phyloP scores from a whole-genome alignment of 257 asterid genomes.

The Oldenlandia corymbosa region DNA sequence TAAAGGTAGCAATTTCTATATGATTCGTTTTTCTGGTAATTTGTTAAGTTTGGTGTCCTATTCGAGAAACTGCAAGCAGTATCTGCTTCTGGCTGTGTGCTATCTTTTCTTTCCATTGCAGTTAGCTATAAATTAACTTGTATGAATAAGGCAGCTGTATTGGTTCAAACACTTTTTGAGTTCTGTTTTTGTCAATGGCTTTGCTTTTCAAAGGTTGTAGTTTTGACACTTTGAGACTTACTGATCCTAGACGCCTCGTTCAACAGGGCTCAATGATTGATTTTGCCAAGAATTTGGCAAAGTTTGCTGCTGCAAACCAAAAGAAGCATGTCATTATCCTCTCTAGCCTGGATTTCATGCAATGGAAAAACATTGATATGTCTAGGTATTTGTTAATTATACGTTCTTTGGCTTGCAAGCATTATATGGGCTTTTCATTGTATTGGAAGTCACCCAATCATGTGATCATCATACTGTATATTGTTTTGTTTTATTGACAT shows the following conservation, averaged over 20 bases:
- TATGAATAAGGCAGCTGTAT: not conserved
- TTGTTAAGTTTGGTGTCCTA: not conserved
- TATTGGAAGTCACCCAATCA: not conserved
- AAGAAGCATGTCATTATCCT: constrained; percentile 66
- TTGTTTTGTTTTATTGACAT: too few species aligned
- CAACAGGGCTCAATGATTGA: constrained; percentile 85
- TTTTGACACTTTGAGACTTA: not conserved
- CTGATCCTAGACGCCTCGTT: constrained; percentile 14
- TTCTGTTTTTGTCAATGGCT: not conserved
- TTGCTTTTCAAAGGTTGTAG: not conserved
- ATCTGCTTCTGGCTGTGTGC: not conserved
- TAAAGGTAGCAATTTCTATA: constrained; percentile 47
- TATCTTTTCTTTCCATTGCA: too few species aligned
- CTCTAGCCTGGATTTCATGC: constrained; percentile 92
- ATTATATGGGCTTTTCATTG: not conserved
- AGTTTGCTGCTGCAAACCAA: constrained; percentile 64
- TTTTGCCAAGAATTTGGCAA: constrained; percentile 80
- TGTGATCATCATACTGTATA: too few species aligned
- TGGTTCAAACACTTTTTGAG: not conserved
- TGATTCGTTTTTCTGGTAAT: not conserved
- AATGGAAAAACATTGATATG: constrained; percentile 71
- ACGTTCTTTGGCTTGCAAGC: not conserved
- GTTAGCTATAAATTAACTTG: not conserved
- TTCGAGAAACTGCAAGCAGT: not conserved
- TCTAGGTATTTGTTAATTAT: constrained; percentile 47